Evolutionary conservation across 805 yeast species (phyloP).

Genomic region (Candida chilensis): DNA sequence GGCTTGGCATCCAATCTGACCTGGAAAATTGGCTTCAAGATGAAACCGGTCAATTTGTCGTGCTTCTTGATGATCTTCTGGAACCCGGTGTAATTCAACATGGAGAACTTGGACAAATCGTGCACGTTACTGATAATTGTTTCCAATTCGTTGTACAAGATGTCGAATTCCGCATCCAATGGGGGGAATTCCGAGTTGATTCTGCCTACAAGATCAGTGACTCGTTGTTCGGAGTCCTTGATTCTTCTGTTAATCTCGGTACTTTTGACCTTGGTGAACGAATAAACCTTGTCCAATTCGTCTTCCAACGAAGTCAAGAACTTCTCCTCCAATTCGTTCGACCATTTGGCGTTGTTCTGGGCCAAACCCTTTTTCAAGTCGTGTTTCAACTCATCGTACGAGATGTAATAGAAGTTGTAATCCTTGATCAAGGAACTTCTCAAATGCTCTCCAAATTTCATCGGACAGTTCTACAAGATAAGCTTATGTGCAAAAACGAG

Average conservation of each 20-base stretch:
- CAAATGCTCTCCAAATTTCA: constrained; percentile 96
- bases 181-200: constrained; percentile 15
- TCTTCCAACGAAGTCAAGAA: constrained; percentile 69
- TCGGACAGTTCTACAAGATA: no score
- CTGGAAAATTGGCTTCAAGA: constrained; percentile 85
- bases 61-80: constrained; percentile 95
- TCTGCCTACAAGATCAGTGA: constrained; percentile 52
- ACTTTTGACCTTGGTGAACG: constrained; percentile 82
- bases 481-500: no score
- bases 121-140: constrained; percentile 95
- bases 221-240: constrained; percentile 70
- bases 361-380: constrained; percentile 64
- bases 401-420: constrained; percentile 83
- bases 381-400: constrained; percentile 85
- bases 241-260: constrained; percentile 81
- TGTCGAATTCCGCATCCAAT: constrained; percentile 31
- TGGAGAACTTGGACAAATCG: constrained; percentile 88
- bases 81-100: constrained; percentile 94
- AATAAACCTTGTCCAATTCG: constrained; percentile 88
- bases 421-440: constrained; percentile 84
- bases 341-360: constrained; percentile 52
- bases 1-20: constrained; percentile 91
- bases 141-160: constrained; percentile 29
- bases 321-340: constrained; percentile 68
- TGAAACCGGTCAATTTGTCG: constrained; percentile 71